phyloP scores from a whole-genome alignment of 2,329 filamentous ascomycete species.

The Nannizziopsis arthrosporioides region DNA sequence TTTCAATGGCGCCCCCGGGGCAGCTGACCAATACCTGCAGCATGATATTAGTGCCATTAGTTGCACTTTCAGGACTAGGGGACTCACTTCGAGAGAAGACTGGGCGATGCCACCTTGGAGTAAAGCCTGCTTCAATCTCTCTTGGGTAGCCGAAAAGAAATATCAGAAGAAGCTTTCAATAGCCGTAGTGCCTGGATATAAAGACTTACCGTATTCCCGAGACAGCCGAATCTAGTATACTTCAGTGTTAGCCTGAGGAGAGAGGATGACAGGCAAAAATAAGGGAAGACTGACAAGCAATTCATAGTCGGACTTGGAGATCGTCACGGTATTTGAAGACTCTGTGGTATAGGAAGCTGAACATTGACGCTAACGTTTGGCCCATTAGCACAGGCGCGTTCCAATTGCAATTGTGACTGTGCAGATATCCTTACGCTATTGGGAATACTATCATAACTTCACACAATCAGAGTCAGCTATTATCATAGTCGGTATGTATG shows the following conservation, averaged over 20 bases:
- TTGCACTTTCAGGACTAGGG: constrained; percentile 2
- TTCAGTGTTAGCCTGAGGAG: constrained; percentile 3
- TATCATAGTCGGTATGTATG: too few species aligned
- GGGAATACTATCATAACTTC: neutral
- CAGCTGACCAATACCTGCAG: constrained; percentile 12
- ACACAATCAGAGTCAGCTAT: neutral
- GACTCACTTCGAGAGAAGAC: constrained; percentile 39
- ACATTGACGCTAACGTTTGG: constrained; percentile 1
- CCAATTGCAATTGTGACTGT: neutral
- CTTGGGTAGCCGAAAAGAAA: constrained; percentile 21
- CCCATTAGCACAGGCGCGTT: constrained; percentile 1
- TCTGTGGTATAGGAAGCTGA: constrained; percentile 19
- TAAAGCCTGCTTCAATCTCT: constrained; percentile 39
- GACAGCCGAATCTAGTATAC: constrained; percentile 19
- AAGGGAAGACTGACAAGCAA: constrained; percentile 37
- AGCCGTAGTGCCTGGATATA: neutral
- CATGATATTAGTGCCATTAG: constrained; percentile 14
- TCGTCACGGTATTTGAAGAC: constrained; percentile 37
- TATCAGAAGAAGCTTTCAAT: constrained; percentile 1
- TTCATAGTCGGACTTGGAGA: constrained; percentile 52
- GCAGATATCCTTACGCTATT: neutral
- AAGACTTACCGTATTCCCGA: constrained; percentile 22
- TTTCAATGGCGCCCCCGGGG: constrained; percentile 2
- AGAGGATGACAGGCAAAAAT: constrained; percentile 3
- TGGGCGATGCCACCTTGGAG: constrained; percentile 40